A percentile compares a stretch with the other conserved stretches of the same genome.
Evolutionary conservation across 805 yeast genomes (phyloP).

Genomic region (Pichia ethanolica): DNA sequence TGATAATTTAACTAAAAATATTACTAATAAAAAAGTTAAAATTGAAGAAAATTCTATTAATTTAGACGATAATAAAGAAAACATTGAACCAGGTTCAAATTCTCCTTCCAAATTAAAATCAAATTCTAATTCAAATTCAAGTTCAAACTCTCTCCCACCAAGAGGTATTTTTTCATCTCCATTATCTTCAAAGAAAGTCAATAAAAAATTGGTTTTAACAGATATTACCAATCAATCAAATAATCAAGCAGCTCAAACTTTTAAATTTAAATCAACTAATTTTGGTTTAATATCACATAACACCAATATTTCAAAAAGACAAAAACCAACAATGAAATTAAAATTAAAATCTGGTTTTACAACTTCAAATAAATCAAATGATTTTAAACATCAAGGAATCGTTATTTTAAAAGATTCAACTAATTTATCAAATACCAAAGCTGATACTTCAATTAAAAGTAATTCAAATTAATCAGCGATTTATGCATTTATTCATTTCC

Average conservation of each 20-base stretch:
- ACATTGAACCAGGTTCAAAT: neutral
- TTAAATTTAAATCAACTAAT: constrained; percentile 30
- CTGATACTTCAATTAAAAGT: neutral
- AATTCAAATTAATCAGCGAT: too few relatives aligned
- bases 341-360: constrained; percentile 7
- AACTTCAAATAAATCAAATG: neutral
- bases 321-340: constrained; percentile 27
- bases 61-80: neutral
- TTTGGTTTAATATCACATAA: constrained; percentile 25
- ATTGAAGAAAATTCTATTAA: too few relatives aligned
- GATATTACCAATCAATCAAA: constrained; percentile 10
- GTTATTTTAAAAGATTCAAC: neutral
- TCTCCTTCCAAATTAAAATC: neutral
- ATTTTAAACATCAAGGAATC: neutral
- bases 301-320: constrained; percentile 19
- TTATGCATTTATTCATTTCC: too few relatives aligned
- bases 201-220: neutral
- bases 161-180: constrained; percentile 10
- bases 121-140: neutral
- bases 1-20: too few relatives aligned
- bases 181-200: neutral
- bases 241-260: constrained; percentile 21
- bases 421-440: neutral
- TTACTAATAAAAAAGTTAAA: too few relatives aligned
- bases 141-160: constrained; percentile 1